Evolutionary conservation across 768 basidiomycete genomes (phyloP).

Genomic region (Plicaturopsis crispa): DNA sequence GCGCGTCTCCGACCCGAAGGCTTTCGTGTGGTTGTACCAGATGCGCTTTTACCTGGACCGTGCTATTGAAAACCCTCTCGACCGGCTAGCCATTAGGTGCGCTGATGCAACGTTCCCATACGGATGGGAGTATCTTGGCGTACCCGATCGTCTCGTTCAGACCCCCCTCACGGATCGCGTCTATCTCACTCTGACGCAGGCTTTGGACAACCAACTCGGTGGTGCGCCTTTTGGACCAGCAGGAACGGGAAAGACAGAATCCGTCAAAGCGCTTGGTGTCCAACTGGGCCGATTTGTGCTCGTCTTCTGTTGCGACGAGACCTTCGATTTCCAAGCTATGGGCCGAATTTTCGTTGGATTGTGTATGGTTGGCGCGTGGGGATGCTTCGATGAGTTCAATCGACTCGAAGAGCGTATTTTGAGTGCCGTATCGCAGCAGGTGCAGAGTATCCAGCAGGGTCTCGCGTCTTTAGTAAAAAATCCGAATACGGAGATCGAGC

Average conservation of each 20-base stretch:
- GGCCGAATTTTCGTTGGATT: slow-evolving; percentile 98
- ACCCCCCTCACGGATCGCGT: slow-evolving; percentile 96
- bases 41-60: slow-evolving; percentile 96
- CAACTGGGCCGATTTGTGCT: slow-evolving; percentile 98
- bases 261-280: slow-evolving; percentile 96
- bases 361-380: slow-evolving; percentile 99
- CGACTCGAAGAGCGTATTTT: slow-evolving; percentile 96
- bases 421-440: slow-evolving; percentile 97
- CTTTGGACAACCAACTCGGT: slow-evolving; percentile 89
- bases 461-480: slow-evolving; percentile 77
- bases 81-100: slow-evolving; percentile 72
- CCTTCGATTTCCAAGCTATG: slow-evolving; percentile 99
- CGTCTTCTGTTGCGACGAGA: slow-evolving; percentile 99
- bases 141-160: slow-evolving; percentile 94
- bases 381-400: slow-evolving; percentile 97
- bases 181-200: slow-evolving; percentile 94
- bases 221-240: slow-evolving; percentile 98
- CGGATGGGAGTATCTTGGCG: slow-evolving; percentile 98
- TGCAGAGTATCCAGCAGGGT: slow-evolving; percentile 97
- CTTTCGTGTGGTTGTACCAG: slow-evolving; percentile 92
- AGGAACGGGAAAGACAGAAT: slow-evolving; percentile 98
- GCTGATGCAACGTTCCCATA: slow-evolving; percentile 94
- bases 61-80: slow-evolving; percentile 63
- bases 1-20: slow-evolving; percentile 52
- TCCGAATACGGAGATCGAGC: slow-evolving; percentile 85